Percentiles rank a stretch among this genome's conserved stretches.
Conservation (phyloP, 148 eudicot species). For the Nepenthes mirabilis region DNA sequence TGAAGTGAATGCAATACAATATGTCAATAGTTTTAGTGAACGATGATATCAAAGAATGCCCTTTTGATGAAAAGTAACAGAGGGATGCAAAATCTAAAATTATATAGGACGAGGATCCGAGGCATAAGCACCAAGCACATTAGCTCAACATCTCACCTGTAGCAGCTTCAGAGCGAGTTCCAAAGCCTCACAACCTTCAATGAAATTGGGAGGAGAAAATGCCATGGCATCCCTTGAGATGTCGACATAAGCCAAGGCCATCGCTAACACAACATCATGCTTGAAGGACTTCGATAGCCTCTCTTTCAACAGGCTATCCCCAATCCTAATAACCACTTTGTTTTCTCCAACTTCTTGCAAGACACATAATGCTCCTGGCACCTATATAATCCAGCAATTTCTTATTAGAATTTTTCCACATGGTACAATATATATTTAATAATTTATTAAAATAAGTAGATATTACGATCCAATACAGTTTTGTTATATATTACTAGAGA, state of each 20-base stretch:
- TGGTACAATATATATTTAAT: too few relatives aligned
- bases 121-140: background rate
- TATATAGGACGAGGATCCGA: too few relatives aligned
- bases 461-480: too few relatives aligned
- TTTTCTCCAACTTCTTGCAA: conserved; percentile 91
- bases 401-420: background rate
- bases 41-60: too few relatives aligned
- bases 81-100: too few relatives aligned
- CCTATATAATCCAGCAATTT: conserved; percentile 32
- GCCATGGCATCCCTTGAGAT: conserved; percentile 87
- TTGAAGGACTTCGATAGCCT: conserved; percentile 83
- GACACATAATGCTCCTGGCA: conserved; percentile 88
- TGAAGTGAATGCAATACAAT: too few relatives aligned
- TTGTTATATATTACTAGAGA: too few relatives aligned
- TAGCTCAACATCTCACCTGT: conserved; percentile 35
- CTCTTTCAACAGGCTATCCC: conserved; percentile 75
- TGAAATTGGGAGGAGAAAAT: conserved; percentile 73
- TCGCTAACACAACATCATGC: conserved; percentile 82
- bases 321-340: conserved; percentile 78
- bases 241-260: conserved; percentile 92
- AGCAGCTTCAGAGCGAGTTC: conserved; percentile 80
- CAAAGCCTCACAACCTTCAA: conserved; percentile 74
- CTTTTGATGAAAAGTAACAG: too few relatives aligned
- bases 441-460: too few relatives aligned
- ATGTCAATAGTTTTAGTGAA: too few relatives aligned